Conservation (phyloP, 805 yeast genomes). For the Candida xiaguanensis region DNA sequence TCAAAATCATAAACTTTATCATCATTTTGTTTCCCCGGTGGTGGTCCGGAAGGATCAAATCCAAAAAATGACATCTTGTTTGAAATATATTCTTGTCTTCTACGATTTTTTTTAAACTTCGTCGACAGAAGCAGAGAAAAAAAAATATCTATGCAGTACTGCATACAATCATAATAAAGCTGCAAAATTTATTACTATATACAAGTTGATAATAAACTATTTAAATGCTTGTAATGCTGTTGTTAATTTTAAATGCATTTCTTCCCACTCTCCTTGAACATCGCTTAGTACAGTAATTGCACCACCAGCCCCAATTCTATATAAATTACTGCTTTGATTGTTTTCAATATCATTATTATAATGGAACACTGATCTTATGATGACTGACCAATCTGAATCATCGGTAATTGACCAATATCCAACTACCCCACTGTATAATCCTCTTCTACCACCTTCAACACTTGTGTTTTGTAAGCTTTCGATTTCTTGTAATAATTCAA, state of each 20-base stretch:
- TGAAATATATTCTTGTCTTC: neutral
- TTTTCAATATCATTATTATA: conserved; percentile 48
- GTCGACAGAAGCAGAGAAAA: neutral
- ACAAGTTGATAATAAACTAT: conserved; percentile 10
- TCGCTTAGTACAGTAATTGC: conserved; percentile 90
- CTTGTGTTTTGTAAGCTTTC: conserved; percentile 42
- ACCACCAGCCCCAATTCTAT: conserved; percentile 98
- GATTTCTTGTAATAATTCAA: conserved; percentile 66
- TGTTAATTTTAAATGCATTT: conserved; percentile 75
- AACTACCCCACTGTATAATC: conserved; percentile 88
- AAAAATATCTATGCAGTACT: neutral
- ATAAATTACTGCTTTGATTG: conserved; percentile 27
- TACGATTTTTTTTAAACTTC: conserved; percentile 1
- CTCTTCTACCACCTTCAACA: conserved; percentile 52
- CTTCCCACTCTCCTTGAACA: conserved; percentile 85
- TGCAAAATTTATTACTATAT: neutral
- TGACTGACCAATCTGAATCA: conserved; percentile 93
- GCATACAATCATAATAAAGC: neutral
- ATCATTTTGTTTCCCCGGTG: conserved; percentile 11
- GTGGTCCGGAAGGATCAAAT: conserved; percentile 49
- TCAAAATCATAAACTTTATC: conserved; percentile 64
- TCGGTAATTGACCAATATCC: conserved; percentile 93
- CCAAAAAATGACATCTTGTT: conserved; percentile 63
- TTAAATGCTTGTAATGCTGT: conserved; percentile 75
- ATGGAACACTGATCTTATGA: conserved; percentile 77